phyloP scores from a whole-genome alignment of 306 rosid species.

The Trichosanthes truncata region DNA sequence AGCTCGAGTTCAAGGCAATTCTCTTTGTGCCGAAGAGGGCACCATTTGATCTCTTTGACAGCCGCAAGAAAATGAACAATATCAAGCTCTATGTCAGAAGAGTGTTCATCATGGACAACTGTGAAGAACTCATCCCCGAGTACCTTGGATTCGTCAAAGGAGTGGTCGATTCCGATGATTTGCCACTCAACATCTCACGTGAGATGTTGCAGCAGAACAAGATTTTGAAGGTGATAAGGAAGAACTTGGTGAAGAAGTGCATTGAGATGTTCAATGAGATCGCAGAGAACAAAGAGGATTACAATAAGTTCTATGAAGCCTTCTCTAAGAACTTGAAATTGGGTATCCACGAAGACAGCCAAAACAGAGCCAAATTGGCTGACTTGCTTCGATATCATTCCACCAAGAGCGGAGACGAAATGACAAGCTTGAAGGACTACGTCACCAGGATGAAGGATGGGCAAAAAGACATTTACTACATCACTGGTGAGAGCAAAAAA shows the following conservation, averaged over 20 bases:
- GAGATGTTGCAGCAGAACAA: conserved; percentile 64
- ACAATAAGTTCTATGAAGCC: conserved; percentile 50
- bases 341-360: conserved; percentile 68
- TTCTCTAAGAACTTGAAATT: conserved; percentile 62
- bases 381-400: conserved; percentile 57
- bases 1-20: conserved; percentile 64
- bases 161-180: conserved; percentile 64
- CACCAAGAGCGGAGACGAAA: conserved; percentile 58
- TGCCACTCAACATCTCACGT: conserved; percentile 69
- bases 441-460: conserved; percentile 69
- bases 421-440: conserved; percentile 64
- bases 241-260: conserved; percentile 60
- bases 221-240: conserved; percentile 60
- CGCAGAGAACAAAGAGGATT: conserved; percentile 60
- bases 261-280: conserved; percentile 75
- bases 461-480: conserved; percentile 58
- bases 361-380: conserved; percentile 53
- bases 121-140: conserved; percentile 63
- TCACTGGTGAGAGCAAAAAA: conserved; percentile 63
- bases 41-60: conserved; percentile 60
- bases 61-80: conserved; percentile 62
- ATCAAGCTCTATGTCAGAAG: conserved; percentile 64
- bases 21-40: conserved; percentile 64
- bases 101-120: conserved; percentile 70
- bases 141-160: conserved; percentile 68